Conservation (phyloP, 1,284 basidiomycete species). For the Ganoderma leucocontextum region DNA sequence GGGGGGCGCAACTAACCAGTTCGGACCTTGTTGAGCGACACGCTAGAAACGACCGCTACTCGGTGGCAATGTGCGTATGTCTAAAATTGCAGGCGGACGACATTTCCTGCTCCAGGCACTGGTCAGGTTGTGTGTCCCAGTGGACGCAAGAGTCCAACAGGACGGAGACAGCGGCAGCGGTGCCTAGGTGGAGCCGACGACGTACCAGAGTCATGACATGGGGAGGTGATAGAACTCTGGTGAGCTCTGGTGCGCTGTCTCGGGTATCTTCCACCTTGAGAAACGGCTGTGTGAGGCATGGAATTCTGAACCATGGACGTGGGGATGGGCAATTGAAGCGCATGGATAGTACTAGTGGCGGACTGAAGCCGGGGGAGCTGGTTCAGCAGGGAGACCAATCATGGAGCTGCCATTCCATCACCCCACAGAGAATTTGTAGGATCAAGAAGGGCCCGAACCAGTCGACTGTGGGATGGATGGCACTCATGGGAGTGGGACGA, state of each 20-base stretch:
- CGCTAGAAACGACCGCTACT: background rate
- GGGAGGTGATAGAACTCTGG: background rate
- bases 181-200: background rate
- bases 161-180: background rate
- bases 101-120: background rate
- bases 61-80: background rate
- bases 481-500: no score
- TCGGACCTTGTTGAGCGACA: background rate
- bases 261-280: background rate
- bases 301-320: constrained; percentile 1
- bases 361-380: background rate
- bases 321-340: background rate
- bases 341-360: background rate
- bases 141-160: background rate
- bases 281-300: background rate
- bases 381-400: background rate
- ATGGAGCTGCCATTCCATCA: background rate
- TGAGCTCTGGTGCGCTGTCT: background rate
- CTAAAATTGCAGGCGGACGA: background rate
- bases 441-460: background rate
- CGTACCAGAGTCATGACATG: background rate
- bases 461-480: background rate
- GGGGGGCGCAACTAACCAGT: background rate
- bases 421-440: background rate
- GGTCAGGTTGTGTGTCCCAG: background rate